Base-by-base conservation (phyloP, 2,329 filamentous ascomycete genomes). In the Aureobasidium sp. region DNA sequence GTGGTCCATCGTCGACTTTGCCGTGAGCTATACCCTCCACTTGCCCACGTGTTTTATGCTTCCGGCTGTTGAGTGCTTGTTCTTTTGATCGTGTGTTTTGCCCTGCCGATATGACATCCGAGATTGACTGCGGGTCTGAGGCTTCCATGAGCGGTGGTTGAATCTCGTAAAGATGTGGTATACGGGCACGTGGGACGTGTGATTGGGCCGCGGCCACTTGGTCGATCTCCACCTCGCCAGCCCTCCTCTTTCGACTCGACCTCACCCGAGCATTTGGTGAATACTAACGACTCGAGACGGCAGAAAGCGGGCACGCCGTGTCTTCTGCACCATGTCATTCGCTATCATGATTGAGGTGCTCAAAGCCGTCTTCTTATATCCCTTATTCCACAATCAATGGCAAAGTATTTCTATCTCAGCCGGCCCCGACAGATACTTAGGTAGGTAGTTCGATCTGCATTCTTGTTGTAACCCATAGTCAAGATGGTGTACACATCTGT, bases 231-330 rank as follows among this genome's bases (percentile, higher is more conserved):
- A 27, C 29, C 47, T 36, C 15, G n/a, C 20, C 42, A 17, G 34
- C 42, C 55, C 31, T 25, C 44, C 41, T 36, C 20, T 8, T 22
- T 36, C 20, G 5, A 57, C 49, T 57, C 29, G 39, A 44, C 53
- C 20, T 45, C 29, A 56, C 39, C 15, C 37, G 37, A 56, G 37
- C 15, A 11, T 20, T 44, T 56, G 12, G 37, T 55, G 22, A 12
- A 53, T 41, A 34, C 36, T 17, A 53, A 39, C 52, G 37, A 39
- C 27, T 41, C 12, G 37, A 3, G n/a, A 60, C 45, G 45, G 57
- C 57, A 60, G 11, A n/a, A 42, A 14, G 12, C 39, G 36, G 27
- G 25, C 57, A 60, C 57, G 57, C 57, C 56, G 56, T 60, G 56
- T 34, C 25, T 41, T 5, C 22, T 49, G 56, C 15, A 41, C 44